These are phyloP conservation scores for Russula abietina DNA, from an alignment of 768 basidiomycete species.

Conservation along the genomic window DNA sequence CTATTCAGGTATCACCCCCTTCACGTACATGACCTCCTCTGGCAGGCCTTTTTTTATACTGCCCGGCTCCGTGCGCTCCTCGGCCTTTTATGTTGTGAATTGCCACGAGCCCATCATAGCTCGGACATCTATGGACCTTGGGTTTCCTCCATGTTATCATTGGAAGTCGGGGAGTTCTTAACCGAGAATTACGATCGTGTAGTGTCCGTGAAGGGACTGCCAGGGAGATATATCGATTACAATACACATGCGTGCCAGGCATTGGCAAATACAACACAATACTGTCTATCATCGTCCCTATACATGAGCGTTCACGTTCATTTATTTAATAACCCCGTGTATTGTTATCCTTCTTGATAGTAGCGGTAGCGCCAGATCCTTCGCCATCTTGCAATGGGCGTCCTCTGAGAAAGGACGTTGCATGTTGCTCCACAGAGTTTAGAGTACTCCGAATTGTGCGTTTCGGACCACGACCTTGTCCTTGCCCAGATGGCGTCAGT, in stretches of 20 bases:
- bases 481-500: conserved; percentile 30
- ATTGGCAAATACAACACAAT: conserved; percentile 17
- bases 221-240: conserved; percentile 17
- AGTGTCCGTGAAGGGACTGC: neutral
- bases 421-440: conserved; percentile 64
- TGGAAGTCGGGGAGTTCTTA: neutral
- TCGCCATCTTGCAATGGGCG: conserved; percentile 33
- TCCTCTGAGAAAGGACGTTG: conserved; percentile 61
- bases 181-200: neutral
- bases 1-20: conserved; percentile 68
- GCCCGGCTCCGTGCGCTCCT: neutral
- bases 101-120: neutral
- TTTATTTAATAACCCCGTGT: conserved; percentile 19
- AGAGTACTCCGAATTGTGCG: conserved; percentile 62
- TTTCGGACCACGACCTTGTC: conserved; percentile 55
- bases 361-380: conserved; percentile 8
- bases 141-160: neutral
- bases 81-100: neutral
- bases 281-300: conserved; percentile 2
- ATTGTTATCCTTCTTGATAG: conserved; percentile 13
- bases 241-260: conserved; percentile 10
- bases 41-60: no score
- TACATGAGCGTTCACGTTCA: neutral
- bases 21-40: conserved; percentile 51
- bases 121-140: neutral